Base-by-base conservation (phyloP, 306 rosid species). In the Spatholobus suberectus region DNA sequence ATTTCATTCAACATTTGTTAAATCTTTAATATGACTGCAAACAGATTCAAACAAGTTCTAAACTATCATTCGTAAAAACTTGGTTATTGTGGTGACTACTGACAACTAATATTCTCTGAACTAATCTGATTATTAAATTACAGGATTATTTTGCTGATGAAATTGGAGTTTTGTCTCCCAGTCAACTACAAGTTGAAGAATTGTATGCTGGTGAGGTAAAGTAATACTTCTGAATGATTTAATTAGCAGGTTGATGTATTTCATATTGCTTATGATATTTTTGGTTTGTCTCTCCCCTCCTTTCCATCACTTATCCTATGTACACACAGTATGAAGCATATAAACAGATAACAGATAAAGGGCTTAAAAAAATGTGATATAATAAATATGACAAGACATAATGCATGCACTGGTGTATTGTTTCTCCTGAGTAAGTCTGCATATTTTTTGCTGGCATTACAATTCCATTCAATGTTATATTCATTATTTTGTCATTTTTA, bases 131-230 rank as follows among this genome's bases (percentile, higher is more conserved):
- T 65, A 71, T 54, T 61, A 68, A 79, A 73, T 43, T 29, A 2
- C 88, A 89, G 97, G 97, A 91, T 59, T 95, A 95, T 73, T 91
- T 77, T 90, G 97, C 97, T 63, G 98, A 95, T 86, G 98, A 93
- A 80, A 75, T 93, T 79, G 98, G 98, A 83, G 98, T 95, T 77
- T 85, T 95, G 75, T 93, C 97, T 70, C 98, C 98, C 35, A 91
- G 75, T 84, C 98, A 95, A 88, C 78, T 86, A 74, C 95, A 91
- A 82, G 98, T 91, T 70, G 88, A 76, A 27, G 91, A 91, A 70
- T 70, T 95, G 79, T 93, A 72, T 83, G 95, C 97, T 18, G 98
- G 98, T 21, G 98, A 95, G 94, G 97, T 93, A 90, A 86, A 84
- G 71, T 72, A 67, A 75, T 78, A 43, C 75, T 70, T 52, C 75